Base-by-base conservation (phyloP, 805 yeast genomes). In the Cyberlindnera bimundalis region DNA sequence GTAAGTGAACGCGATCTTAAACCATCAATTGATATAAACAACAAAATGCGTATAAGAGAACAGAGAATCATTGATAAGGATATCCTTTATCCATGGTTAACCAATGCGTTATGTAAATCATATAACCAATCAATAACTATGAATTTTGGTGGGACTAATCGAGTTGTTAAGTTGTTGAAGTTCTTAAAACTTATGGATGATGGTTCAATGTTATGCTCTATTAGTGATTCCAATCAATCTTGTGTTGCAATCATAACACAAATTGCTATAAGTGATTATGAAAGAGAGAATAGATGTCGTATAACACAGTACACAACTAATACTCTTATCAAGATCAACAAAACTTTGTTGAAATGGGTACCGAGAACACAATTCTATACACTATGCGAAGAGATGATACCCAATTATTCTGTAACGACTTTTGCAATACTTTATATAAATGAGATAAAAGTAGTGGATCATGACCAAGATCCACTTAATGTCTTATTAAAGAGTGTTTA, bases 261-360 rank as follows among this genome's bases (percentile, higher is more conserved):
- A 3, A 6, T 18, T 8, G 36, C 39, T 10, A 38, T 50, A 2
- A n/a, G 27, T 5, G 15, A 18, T 3, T 47, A 23, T 40, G 53
- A 50, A 29, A 28, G 48, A 12, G 23, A 14, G n/a, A 24, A 47
- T 7, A 17, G 35, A 26, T 33, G 43, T 20, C 21, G 55, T 31
- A 46, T 50, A 13, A 50, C 55, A 3, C 38, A 44, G 29, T 21
- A 26, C 12, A 33, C 45, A 2, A 38, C 42, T 5, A 38, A 46
- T 29, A 34, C 41, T 6, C 10, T 50, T 14, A 13, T 42, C 3
- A 10, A 37, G 7, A 34, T 47, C 24, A 13, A 29, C 1, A 11
- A 28, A n/a, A 15, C 36, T 11, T 32, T 37, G 11, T 7, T 50
- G 4, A 19, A 21, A 17, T 50, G 49, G 49, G 5, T 45, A 5